These are phyloP conservation scores for Carex littledalei DNA, from an alignment of 176 grass and related monocot species.

Conservation along the genomic window DNA sequence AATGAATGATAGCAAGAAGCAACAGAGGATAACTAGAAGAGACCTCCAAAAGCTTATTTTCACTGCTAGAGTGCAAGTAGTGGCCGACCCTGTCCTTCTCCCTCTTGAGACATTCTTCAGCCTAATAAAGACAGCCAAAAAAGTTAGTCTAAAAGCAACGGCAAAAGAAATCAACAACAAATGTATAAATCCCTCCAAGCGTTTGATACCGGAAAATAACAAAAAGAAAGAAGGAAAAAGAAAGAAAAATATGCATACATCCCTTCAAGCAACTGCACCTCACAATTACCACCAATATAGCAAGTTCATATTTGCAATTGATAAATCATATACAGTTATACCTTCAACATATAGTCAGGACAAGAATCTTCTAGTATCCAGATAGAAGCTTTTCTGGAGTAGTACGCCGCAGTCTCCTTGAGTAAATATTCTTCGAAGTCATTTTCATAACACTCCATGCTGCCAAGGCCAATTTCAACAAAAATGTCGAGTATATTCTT, in stretches of 20 bases:
- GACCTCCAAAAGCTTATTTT: conserved; percentile 93
- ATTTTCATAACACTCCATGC: conserved; percentile 75
- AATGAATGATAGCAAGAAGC: not conserved
- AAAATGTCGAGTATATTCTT: conserved; percentile 97
- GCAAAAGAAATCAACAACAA: not conserved
- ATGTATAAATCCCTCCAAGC: not conserved
- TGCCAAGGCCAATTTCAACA: conserved; percentile 83
- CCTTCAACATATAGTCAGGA: conserved; percentile 96
- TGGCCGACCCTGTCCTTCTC: conserved; percentile 93
- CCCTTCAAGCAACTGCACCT: not conserved
- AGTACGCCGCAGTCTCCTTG: conserved; percentile 78
- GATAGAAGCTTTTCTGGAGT: conserved; percentile 83
- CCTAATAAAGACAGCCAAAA: conserved; percentile 40
- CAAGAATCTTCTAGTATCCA: conserved; percentile 97
- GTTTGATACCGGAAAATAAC: not conserved
- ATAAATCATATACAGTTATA: conserved; percentile 23
- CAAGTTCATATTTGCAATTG: not conserved
- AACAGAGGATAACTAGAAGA: conserved; percentile 16
- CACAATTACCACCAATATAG: not conserved
- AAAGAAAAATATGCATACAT: not conserved
- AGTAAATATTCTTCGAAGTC: conserved; percentile 92
- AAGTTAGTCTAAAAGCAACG: conserved; percentile 9
- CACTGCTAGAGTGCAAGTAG: conserved; percentile 90
- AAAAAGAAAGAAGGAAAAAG: not conserved
- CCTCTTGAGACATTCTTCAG: conserved; percentile 79